Conservation (phyloP, 768 basidiomycete species). For the Boletus insuetus region DNA sequence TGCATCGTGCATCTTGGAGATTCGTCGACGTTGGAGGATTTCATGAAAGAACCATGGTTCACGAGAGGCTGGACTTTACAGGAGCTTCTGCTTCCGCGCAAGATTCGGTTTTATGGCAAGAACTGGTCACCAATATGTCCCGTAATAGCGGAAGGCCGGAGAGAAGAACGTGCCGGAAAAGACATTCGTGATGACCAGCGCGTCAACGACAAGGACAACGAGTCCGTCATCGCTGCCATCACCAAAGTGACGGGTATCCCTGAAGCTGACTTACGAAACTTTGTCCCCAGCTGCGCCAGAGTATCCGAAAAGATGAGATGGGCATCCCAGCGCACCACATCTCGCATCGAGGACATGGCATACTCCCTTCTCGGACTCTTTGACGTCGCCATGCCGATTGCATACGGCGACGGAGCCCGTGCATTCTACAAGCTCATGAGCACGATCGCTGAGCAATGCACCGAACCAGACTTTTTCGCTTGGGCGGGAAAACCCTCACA, state of each 20-base stretch:
- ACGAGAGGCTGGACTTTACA: constrained; percentile 22
- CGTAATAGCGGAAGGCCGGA: constrained; percentile 10
- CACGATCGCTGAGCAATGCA: constrained; percentile 15
- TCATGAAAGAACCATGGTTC: constrained; percentile 24
- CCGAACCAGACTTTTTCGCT: constrained; percentile 21
- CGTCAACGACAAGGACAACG: constrained; percentile 24
- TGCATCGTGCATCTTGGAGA: constrained; percentile 25
- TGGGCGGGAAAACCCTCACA: constrained; percentile 23
- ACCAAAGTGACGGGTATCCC: constrained; percentile 20
- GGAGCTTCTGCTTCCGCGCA: constrained; percentile 23
- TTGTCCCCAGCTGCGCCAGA: constrained; percentile 17
- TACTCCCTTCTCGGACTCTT: constrained; percentile 26
- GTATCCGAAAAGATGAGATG: constrained; percentile 26
- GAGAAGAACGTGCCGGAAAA: constrained; percentile 9
- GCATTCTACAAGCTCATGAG: constrained; percentile 22
- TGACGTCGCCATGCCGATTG: constrained; percentile 20
- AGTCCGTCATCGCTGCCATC: constrained; percentile 13
- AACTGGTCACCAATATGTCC: constrained; percentile 24
- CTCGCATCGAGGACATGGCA: constrained; percentile 23
- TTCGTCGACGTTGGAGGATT: constrained; percentile 22
- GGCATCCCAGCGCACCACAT: constrained; percentile 21
- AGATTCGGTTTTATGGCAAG: constrained; percentile 24
- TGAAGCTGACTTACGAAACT: constrained; percentile 20
- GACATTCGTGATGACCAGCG: constrained; percentile 14
- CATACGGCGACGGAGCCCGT: constrained; percentile 24